Evolutionary conservation across 257 asterid genomes (phyloP), one percentile per base, ranked within the genome.

Genomic region (Nicotiana knightiana): DNA sequence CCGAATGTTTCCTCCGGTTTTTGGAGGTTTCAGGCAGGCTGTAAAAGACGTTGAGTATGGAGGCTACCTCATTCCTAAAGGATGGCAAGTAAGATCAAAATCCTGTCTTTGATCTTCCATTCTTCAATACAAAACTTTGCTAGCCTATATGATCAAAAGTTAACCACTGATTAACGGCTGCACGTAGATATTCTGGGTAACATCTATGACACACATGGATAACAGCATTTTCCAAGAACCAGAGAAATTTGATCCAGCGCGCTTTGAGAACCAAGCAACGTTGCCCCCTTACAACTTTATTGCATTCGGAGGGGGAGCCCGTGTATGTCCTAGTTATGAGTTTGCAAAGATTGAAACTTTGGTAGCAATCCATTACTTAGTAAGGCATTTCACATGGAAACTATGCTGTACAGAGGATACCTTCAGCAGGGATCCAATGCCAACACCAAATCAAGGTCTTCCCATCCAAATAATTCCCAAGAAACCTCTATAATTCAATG

Each of bases 251-350:
- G 90, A 92, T 79, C 93, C 96, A 62, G 82, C 81, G 9, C 85
- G 92, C 32, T 92, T 93, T 59, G 93, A 86, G 18, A 85, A 85
- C 77, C 88, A 88, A 30, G 82, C 90, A 32, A 24, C 91, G 3
- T 83, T 91, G 59, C 93, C 94, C 35, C 92, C 97, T 48, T 91
- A 93, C 83, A 77, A 87, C 83, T 89, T 84, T 87, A 51, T 92
- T 55, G 96, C 96, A 28, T 92, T 92, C 3, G 96, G 98, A 65
- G 94, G 92, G 18, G 97, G 97, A 8, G 66, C 88, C 55, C 91
- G 93, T 10, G 90, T 90, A n/a, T 93, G 97, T 84, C 97, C 95
- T 4, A 97, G 97, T 66, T 90, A 91, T 4, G 97, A 93, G 85
- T 90, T 91, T 53, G 97, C 97, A n/a, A 88, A 84, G 91, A 85